phyloP scores from a whole-genome alignment of 202 grass and related monocot genomes.

The Alloteropsis angusta region DNA sequence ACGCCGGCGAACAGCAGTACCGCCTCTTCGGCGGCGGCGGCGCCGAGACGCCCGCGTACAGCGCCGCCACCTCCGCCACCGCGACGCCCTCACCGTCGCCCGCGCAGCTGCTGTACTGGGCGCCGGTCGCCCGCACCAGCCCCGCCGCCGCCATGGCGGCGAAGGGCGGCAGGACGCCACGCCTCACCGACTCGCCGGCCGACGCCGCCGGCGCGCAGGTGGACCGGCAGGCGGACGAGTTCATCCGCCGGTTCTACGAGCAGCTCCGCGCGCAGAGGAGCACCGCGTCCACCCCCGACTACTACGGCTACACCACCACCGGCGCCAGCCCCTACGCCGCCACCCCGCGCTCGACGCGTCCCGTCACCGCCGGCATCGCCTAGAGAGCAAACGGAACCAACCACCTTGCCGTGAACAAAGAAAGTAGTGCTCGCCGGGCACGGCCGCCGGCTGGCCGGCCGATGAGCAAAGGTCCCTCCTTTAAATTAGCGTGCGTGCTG shows the following conservation, averaged over 20 bases:
- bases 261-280: conserved; percentile 51
- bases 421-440: neutral
- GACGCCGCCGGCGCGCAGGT: conserved; percentile 1
- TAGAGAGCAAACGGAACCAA: neutral
- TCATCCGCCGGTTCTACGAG: conserved; percentile 56
- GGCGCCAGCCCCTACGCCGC: neutral
- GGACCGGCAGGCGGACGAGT: conserved; percentile 48
- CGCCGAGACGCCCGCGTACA: neutral
- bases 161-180: neutral
- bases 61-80: neutral
- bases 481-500: neutral
- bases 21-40: conserved; percentile 17
- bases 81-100: conserved; percentile 34
- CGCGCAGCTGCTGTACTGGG: conserved; percentile 4
- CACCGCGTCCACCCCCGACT: conserved; percentile 38
- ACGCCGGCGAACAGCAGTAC: too few relatives aligned
- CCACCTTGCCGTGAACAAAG: too few relatives aligned
- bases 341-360: neutral
- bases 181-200: neutral
- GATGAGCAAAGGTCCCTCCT: neutral
- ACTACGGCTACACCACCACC: conserved; percentile 6
- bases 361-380: conserved; percentile 1
- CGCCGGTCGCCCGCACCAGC: neutral
- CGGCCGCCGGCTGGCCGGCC: conserved; percentile 11
- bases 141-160: neutral